phyloP scores from a whole-genome alignment of 306 rosid species.

The Cotoneaster glaucophyllus region DNA sequence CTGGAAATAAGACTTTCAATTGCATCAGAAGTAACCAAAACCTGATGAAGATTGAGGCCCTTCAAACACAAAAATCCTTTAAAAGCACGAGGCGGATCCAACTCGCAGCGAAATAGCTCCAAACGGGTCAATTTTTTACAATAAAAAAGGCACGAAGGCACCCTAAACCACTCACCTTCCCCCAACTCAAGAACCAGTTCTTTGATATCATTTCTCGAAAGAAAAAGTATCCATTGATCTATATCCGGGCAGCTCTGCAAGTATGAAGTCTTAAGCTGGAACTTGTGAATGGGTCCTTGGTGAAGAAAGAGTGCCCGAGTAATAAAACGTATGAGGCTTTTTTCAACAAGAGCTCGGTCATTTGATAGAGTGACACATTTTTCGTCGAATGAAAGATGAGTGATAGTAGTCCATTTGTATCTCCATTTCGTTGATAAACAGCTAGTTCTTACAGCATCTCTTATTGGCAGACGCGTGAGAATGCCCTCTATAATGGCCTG shows the following conservation, averaged over 20 bases:
- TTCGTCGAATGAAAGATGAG: constrained; percentile 71
- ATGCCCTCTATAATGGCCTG: constrained; percentile 73
- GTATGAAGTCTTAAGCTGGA: constrained; percentile 44
- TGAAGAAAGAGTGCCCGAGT: constrained; percentile 73
- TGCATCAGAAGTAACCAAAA: constrained; percentile 58
- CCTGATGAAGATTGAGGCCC: constrained; percentile 69
- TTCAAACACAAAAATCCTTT: constrained; percentile 60
- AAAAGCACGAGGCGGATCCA: constrained; percentile 67
- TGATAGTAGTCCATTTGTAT: constrained; percentile 62
- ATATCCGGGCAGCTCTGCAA: constrained; percentile 66
- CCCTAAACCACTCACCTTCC: constrained; percentile 64
- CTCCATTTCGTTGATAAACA: constrained; percentile 80
- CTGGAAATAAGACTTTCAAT: constrained; percentile 66
- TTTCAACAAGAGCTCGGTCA: constrained; percentile 31
- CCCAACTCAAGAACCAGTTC: constrained; percentile 70
- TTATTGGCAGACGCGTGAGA: constrained; percentile 52
- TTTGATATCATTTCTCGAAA: constrained; percentile 67
- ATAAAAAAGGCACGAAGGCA: constrained; percentile 69
- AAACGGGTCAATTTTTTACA: constrained; percentile 57
- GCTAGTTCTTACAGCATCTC: constrained; percentile 79
- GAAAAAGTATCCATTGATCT: constrained; percentile 88
- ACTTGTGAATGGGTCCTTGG: constrained; percentile 86
- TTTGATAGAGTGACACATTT: constrained; percentile 33
- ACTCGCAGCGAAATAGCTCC: constrained; percentile 72
- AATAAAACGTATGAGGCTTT: constrained; percentile 45